Percentiles rank a stretch among this genome's conserved stretches.
Evolutionary conservation across 1,139 yeast genomes (phyloP).

Genomic region (Pichia sp.): DNA sequence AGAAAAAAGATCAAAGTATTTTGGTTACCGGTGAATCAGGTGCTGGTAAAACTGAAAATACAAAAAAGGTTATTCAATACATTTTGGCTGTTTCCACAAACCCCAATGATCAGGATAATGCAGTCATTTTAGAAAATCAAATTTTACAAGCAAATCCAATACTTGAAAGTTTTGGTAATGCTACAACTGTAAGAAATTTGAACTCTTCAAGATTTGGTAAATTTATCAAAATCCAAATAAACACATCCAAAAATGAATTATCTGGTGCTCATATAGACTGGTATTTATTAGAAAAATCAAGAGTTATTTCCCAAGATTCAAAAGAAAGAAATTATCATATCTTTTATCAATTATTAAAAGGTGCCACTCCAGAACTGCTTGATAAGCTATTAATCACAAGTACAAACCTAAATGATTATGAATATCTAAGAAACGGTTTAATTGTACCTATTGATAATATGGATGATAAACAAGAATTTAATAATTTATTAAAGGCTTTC

Average conservation of each 20-base stretch:
- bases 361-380: slow-evolving; percentile 49
- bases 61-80: slow-evolving; percentile 93
- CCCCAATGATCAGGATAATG: slow-evolving; percentile 22
- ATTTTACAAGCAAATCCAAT: slow-evolving; percentile 94
- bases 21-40: slow-evolving; percentile 98
- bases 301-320: slow-evolving; percentile 75
- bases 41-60: slow-evolving; percentile 96
- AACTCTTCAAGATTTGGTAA: slow-evolving; percentile 97
- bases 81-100: slow-evolving; percentile 66
- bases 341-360: slow-evolving; percentile 78
- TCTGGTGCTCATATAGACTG: slow-evolving; percentile 92
- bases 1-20: slow-evolving; percentile 77
- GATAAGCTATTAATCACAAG: slow-evolving; percentile 41
- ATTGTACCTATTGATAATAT: slow-evolving; percentile 57
- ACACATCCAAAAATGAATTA: slow-evolving; percentile 45
- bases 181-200: slow-evolving; percentile 90
- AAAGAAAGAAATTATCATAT: slow-evolving; percentile 89
- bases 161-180: slow-evolving; percentile 93
- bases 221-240: slow-evolving; percentile 72
- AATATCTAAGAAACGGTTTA: slow-evolving; percentile 50
- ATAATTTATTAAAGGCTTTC: slow-evolving; percentile 57
- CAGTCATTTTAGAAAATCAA: slow-evolving; percentile 59
- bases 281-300: slow-evolving; percentile 87
- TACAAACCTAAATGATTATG: slow-evolving; percentile 41
- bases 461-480: slow-evolving; percentile 68